Evolutionary conservation across 257 asterid species (phyloP).

Genomic region (Lycium ferocissimum): DNA sequence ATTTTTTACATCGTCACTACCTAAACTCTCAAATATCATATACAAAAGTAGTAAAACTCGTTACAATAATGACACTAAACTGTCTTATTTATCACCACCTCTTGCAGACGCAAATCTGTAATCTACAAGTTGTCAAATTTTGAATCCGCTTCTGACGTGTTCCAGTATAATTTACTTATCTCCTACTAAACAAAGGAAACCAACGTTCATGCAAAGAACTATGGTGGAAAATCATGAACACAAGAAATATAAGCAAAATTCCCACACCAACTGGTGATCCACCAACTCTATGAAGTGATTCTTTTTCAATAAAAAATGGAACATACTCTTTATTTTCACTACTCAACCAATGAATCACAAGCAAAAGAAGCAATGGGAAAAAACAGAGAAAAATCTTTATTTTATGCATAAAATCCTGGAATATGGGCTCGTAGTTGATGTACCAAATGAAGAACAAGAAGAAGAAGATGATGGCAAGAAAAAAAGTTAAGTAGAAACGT

Average conservation of each 20-base stretch:
- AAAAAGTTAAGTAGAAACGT: conserved; percentile 68
- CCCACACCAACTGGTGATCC: conserved; percentile 73
- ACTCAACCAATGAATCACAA: conserved; percentile 69
- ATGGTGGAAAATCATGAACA: conserved; percentile 71
- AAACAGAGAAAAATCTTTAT: conserved; percentile 53
- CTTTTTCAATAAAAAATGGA: conserved; percentile 60
- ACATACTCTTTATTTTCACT: conserved; percentile 52
- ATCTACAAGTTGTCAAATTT: no score
- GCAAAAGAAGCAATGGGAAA: conserved; percentile 47
- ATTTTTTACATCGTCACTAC: no score
- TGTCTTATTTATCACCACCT: no score
- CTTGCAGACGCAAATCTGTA: no score
- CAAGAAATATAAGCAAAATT: conserved; percentile 59
- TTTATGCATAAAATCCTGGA: conserved; percentile 55
- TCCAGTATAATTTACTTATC: conserved; percentile 11
- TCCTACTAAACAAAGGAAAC: conserved; percentile 68
- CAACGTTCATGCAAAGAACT: conserved; percentile 62
- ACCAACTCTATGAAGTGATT: conserved; percentile 64
- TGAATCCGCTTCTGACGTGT: no score
- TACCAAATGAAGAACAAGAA: conserved; percentile 77
- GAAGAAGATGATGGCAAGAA: conserved; percentile 55
- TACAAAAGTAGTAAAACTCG: no score
- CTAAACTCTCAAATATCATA: no score
- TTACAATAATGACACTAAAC: no score
- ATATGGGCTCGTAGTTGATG: conserved; percentile 68